Evolutionary conservation across 495 filamentous ascomycete species (phyloP).

Genomic region (Tuber microsphaerosporum): DNA sequence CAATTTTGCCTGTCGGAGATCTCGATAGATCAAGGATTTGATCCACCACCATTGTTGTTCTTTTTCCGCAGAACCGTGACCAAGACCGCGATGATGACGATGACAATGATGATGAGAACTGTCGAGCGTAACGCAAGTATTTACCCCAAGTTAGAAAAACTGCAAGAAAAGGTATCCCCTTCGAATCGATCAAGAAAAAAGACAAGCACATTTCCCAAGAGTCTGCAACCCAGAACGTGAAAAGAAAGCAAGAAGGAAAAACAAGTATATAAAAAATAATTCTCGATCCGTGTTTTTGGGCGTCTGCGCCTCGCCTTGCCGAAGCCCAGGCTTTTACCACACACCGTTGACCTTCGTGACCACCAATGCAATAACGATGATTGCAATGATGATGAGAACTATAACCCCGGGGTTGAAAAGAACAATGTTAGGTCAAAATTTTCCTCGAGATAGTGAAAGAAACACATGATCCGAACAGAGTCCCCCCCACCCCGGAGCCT

Average conservation of each 20-base stretch:
- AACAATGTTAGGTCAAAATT: conserved; percentile 3
- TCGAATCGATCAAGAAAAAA: conserved; percentile 1
- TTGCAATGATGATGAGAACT: conserved; percentile 40
- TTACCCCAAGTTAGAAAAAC: conserved; percentile 14
- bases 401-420: conserved; percentile 10
- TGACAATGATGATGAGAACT: conserved; percentile 39
- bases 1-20: not conserved
- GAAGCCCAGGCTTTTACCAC: conserved; percentile 24
- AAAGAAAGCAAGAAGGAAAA: conserved; percentile 7
- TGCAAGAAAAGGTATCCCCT: conserved; percentile 16
- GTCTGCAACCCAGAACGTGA: not conserved
- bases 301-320: not conserved
- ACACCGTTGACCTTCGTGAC: conserved; percentile 36
- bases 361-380: conserved; percentile 36
- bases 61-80: conserved; percentile 37
- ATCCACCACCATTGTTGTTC: not conserved
- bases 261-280: conserved; percentile 26
- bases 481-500: not conserved
- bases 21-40: not conserved
- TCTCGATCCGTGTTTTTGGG: conserved; percentile 1
- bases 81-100: conserved; percentile 38
- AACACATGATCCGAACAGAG: not conserved
- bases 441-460: conserved; percentile 1
- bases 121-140: conserved; percentile 6
- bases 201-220: not conserved